Base-by-base conservation (phyloP, 2,329 filamentous ascomycete species). In the Aspergillus terreus region DNA sequence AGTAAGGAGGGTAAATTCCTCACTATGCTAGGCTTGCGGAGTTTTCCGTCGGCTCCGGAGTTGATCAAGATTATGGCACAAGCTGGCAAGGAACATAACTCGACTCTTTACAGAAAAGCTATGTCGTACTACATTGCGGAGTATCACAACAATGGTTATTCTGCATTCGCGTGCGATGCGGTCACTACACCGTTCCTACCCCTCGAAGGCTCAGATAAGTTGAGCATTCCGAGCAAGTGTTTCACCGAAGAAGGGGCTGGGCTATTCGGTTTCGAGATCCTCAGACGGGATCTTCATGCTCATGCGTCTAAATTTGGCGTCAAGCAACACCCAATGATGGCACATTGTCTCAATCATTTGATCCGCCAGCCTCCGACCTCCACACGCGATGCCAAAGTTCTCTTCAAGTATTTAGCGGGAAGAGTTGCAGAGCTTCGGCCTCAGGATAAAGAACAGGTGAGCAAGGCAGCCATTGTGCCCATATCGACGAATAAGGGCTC, bases 231-330 rank as follows among this genome's bases (percentile, higher is more conserved):
- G 0, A 82, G 81, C 1, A 82, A 85, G 52, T 96, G 92, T 64
- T 99, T 90, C 65, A 90, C 85, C 1, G 92, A 97, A 59, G 82
- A 86, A 36, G 81, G 81, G 40, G 88, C 89, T 19, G 79, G 86
- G 1, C 77, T 95, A 4, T 78, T 99, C 47, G 90, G 89, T 0
- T 97, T 95, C 63, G 78, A 85, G 23, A 86, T 96, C 15, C 74
- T 99, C 32, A 81, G 83, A 54, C 80, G 75, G 44, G 88, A 94
- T 57, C 78, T 97, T n/a, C 85, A 88, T 54, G 74, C 81, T 10
- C 90, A 97, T 74, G 89, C 91, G 14, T 77, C 80, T 49, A 92
- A 94, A 72, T 91, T 99, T 62, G 92, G 91, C 1, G 91, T 99
- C 4, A 81, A 82, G n/a, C 74, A 81, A 48, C 86, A 99, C 67